Conservation (phyloP, 2,329 filamentous ascomycete genomes). For the Fusarium sp. region DNA sequence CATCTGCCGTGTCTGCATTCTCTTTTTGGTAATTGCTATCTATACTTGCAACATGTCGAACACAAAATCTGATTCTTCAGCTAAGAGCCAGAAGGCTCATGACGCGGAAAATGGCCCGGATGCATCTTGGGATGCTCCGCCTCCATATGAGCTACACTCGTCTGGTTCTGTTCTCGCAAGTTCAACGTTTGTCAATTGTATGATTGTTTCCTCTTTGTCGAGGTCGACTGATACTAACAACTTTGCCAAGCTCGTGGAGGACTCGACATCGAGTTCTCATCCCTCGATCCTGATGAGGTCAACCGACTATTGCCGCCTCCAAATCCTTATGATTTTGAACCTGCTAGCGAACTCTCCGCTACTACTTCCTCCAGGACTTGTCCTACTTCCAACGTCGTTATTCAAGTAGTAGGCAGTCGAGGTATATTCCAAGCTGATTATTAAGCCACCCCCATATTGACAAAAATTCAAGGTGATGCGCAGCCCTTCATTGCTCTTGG, state of each 20-base stretch:
- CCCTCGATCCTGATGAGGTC: not conserved
- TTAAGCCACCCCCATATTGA: not conserved
- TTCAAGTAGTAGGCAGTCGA: conserved; percentile 34
- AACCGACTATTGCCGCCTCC: conserved; percentile 3
- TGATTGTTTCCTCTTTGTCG: not conserved
- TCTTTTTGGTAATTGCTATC: too few species aligned
- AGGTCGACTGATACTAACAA: not conserved
- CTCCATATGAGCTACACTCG: conserved; percentile 6
- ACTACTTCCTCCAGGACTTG: not conserved
- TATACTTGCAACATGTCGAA: too few species aligned
- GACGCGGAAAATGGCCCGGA: too few species aligned
- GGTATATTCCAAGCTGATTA: not conserved
- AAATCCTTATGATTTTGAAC: not conserved
- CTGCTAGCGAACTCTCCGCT: not conserved
- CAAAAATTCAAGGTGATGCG: conserved; percentile 7
- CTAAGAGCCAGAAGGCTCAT: too few species aligned
- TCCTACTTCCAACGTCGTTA: conserved; percentile 18
- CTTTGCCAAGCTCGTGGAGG: not conserved
- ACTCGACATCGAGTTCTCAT: conserved; percentile 9
- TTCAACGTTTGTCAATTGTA: not conserved
- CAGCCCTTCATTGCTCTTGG: conserved; percentile 34
- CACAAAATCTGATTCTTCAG: too few species aligned
- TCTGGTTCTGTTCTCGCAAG: not conserved
- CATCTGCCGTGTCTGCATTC: too few species aligned
- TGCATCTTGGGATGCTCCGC: not conserved